Conservation (phyloP, 2,329 filamentous ascomycete genomes). For the Onygenales sp. region DNA sequence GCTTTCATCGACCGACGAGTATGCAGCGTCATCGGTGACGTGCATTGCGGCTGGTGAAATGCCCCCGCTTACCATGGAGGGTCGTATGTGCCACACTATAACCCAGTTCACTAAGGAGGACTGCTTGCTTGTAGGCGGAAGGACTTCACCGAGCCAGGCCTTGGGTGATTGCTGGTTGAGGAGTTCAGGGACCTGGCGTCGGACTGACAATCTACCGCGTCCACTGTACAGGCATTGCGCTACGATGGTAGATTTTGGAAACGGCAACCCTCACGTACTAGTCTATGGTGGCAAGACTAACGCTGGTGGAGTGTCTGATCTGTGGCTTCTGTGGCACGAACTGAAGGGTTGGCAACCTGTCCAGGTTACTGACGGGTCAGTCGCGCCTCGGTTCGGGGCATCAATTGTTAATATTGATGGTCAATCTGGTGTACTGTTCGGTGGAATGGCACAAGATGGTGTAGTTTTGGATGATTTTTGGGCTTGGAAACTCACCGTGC, state of each 20-base stretch:
- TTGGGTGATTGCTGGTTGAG: conserved; percentile 69
- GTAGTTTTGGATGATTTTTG: conserved; percentile 54
- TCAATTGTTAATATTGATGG: conserved; percentile 32
- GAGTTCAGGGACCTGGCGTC: conserved; percentile 53
- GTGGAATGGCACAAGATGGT: conserved; percentile 61
- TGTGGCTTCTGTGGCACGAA: conserved; percentile 47
- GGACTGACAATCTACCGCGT: conserved; percentile 55
- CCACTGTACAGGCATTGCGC: conserved; percentile 68
- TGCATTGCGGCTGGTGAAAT: conserved; percentile 34
- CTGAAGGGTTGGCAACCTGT: conserved; percentile 43
- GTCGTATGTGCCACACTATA: conserved; percentile 65
- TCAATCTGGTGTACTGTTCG: conserved; percentile 55
- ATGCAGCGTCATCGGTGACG: conserved; percentile 37
- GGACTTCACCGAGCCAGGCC: conserved; percentile 62
- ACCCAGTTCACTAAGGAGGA: conserved; percentile 52
- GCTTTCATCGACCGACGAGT: conserved; percentile 37
- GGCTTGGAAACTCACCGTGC: conserved; percentile 49
- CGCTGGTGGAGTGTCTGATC: conserved; percentile 38
- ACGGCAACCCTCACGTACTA: conserved; percentile 39
- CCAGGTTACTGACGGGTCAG: conserved; percentile 23
- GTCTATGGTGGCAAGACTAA: conserved; percentile 54
- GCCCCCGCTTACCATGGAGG: conserved; percentile 29
- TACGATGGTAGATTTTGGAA: conserved; percentile 32
- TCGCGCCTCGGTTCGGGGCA: conserved; percentile 48
- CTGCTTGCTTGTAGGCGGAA: conserved; percentile 63